Evolutionary conservation across 257 asterid genomes (phyloP), one percentile per base, ranked within the genome.

Genomic region (Orobanche coerulescens): DNA sequence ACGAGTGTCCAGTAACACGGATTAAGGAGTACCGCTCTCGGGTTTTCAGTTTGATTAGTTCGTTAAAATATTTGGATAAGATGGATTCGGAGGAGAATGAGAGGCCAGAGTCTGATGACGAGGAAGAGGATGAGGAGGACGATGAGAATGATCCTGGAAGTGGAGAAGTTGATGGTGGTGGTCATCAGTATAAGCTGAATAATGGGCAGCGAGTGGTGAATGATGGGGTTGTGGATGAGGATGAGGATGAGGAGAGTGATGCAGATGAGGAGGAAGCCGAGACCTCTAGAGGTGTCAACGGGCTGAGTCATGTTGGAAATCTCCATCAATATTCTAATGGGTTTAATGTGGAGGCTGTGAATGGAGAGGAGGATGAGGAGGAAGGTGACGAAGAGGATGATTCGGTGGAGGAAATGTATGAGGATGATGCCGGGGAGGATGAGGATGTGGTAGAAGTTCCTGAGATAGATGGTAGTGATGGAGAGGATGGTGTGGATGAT

Each of bases 71-170:
- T 73, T 71, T 88, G 82, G 98, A 92, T 81, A 92, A 92, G 78
- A 92, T 88, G 94, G 98, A 92, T 23, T 87, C 84, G 0, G 96
- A 92, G 58, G 98, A 80, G 62, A 86, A 88, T 48, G 98, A 86
- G 84, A 79, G 96, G 74, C 95, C 94, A 1, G 98, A 85, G 68
- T 88, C 95, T 3, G 96, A 90, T 31, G 98, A 91, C 0, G 98
- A 92, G 75, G 96, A 83, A 0, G 88, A 81, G 0, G 84, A 76
- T 15, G 96, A 79, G 0, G 97, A 81, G 0, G 97, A 84, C 28
- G 54, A 47, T 0, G 54, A 47, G 63, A 94, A 88, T 65, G 98
- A 86, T 58, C 95, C 96, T 0, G 96, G 94, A 53, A 85, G 98
- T 42, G 98, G 98, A 22, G 98, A 91, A 66, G 64, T 91, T 16